Base-by-base conservation (phyloP, 2,329 filamentous ascomycete genomes). In the Neoarthrinium moseri region DNA sequence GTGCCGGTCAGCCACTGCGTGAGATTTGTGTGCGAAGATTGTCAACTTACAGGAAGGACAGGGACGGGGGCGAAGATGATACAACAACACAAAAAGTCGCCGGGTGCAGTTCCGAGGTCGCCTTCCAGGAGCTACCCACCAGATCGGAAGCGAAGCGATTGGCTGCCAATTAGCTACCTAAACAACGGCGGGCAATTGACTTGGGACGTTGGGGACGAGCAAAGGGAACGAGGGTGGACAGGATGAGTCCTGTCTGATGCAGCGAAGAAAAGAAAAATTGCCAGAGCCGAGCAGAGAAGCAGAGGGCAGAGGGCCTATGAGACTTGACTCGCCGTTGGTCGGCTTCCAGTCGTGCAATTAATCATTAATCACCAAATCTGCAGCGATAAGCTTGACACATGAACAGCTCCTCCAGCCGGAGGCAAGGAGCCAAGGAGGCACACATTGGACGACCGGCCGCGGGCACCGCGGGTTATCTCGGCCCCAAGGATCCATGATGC, bases 161-260 rank as follows among this genome's bases (percentile, higher is more conserved):
- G n/a, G n/a, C n/a, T n/a, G n/a, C n/a, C n/a, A n/a, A n/a, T n/a
- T n/a, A n/a, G n/a, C n/a, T n/a, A n/a, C n/a, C n/a, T n/a, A n/a
- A n/a, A n/a, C n/a, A n/a, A n/a, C n/a, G n/a, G n/a, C n/a, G n/a
- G n/a, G n/a, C n/a, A n/a, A n/a, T n/a, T n/a, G n/a, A n/a, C n/a
- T n/a, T n/a, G n/a, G n/a, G n/a, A n/a, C n/a, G n/a, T n/a, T n/a
- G n/a, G n/a, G n/a, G n/a, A n/a, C n/a, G n/a, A n/a, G n/a, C n/a
- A n/a, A n/a, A n/a, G n/a, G n/a, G n/a, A n/a, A n/a, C n/a, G n/a
- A n/a, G n/a, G n/a, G n/a, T n/a, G n/a, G n/a, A n/a, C n/a, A n/a
- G n/a, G n/a, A n/a, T n/a, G n/a, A n/a, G n/a, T 13, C 38, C 24
- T 40, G 41, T 45, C 46, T 24, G 41, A 47, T 35, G 17, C 43